phyloP scores from a whole-genome alignment of 169 alveolate species.

The Plasmodium reichenowi region DNA sequence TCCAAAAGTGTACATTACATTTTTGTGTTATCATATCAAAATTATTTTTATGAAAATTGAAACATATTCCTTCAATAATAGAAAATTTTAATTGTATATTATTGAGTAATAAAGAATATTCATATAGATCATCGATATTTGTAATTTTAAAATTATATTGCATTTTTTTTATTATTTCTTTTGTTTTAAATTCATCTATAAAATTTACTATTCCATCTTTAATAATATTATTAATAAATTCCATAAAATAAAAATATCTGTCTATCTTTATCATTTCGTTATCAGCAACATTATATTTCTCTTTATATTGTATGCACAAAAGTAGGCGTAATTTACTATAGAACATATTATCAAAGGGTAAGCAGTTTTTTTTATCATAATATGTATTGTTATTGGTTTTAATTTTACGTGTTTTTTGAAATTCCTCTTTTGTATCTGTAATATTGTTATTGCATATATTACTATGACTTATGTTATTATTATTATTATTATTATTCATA shows the following conservation, averaged over 20 bases:
- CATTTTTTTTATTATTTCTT: constrained; percentile 44
- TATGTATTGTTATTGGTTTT: constrained; percentile 12
- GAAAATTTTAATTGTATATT: constrained; percentile 41
- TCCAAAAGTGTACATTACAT: constrained; percentile 55
- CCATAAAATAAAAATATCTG: constrained; percentile 30
- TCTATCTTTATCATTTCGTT: constrained; percentile 61
- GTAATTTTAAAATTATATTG: constrained; percentile 29
- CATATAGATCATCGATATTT: constrained; percentile 62
- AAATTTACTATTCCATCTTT: constrained; percentile 48
- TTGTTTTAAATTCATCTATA: constrained; percentile 49
- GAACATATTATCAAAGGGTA: constrained; percentile 67
- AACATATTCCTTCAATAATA: constrained; percentile 69
- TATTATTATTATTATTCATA: neutral
- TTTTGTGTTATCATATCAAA: constrained; percentile 40
- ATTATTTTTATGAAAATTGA: constrained; percentile 43
- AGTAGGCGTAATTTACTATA: constrained; percentile 40
- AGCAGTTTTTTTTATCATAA: neutral
- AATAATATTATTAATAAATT: constrained; percentile 55
- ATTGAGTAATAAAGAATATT: constrained; percentile 52
- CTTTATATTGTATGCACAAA: constrained; percentile 54
- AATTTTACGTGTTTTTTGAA: neutral
- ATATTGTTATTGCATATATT: neutral
- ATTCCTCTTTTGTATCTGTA: neutral
- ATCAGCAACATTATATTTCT: constrained; percentile 50
- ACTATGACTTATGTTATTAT: neutral